Conservation (phyloP, 2,329 filamentous ascomycete genomes). For the Arthrobotrys entomopaga region DNA sequence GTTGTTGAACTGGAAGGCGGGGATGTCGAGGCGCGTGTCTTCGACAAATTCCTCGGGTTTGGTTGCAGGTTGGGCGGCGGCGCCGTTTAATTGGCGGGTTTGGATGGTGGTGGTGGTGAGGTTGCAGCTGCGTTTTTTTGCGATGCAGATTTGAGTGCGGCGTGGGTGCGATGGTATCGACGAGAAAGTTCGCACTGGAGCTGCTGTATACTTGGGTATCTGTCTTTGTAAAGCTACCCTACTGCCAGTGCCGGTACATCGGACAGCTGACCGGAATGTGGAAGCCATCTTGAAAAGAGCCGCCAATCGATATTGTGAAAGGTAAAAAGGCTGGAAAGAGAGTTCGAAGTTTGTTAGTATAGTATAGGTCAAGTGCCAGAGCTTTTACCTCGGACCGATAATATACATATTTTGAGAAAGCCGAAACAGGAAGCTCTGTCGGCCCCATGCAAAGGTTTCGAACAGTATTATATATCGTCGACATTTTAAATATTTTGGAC, state of each 20-base stretch:
- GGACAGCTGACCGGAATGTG: constrained; percentile 43
- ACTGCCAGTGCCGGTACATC: constrained; percentile 10
- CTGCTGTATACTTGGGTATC: constrained; percentile 12
- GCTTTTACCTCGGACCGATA: constrained; percentile 9
- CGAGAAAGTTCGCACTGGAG: constrained; percentile 33
- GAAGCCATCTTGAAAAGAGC: constrained; percentile 41
- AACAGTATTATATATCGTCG: no score
- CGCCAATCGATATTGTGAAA: constrained; percentile 5
- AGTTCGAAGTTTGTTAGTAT: background rate
- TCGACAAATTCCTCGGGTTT: background rate
- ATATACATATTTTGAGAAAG: background rate
- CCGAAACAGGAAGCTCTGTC: background rate
- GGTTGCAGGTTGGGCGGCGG: constrained; percentile 1
- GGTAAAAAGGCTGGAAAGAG: background rate
- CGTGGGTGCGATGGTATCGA: constrained; percentile 5
- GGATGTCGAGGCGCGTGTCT: constrained; percentile 31
- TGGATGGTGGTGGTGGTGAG: background rate
- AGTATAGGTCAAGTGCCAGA: no score
- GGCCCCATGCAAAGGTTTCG: no score
- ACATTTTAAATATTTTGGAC: no score
- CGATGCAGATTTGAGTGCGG: constrained; percentile 6
- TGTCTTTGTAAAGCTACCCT: constrained; percentile 12
- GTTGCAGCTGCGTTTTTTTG: constrained; percentile 11
- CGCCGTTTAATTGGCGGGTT: constrained; percentile 25
- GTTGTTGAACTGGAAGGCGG: constrained; percentile 48